These are phyloP conservation scores for Cadophora malorum DNA, from an alignment of 2,329 filamentous ascomycete genomes.

Conservation along the genomic window DNA sequence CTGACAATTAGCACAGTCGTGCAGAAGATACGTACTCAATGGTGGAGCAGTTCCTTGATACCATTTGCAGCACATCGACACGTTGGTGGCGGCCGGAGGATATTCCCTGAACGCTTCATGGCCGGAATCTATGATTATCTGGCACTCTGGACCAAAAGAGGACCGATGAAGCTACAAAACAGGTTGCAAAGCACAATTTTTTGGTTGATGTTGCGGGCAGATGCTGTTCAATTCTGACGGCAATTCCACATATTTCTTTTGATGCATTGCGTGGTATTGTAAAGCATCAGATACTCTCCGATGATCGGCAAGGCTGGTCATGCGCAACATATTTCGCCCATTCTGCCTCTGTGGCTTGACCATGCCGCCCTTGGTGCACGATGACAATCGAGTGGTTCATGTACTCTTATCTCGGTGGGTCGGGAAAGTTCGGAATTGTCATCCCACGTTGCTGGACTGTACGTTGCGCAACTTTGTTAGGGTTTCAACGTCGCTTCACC, in stretches of 20 bases:
- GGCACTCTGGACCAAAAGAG: background rate
- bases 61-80: constrained; percentile 21
- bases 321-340: constrained; percentile 32
- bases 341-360: constrained; percentile 17
- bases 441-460: constrained; percentile 12
- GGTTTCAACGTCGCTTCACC: constrained; percentile 5
- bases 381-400: constrained; percentile 24
- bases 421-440: constrained; percentile 31
- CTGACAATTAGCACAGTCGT: constrained; percentile 39
- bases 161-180: background rate
- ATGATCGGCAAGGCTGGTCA: constrained; percentile 30
- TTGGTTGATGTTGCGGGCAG: background rate
- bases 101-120: constrained; percentile 4
- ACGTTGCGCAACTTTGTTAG: constrained; percentile 13
- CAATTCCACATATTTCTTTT: background rate
- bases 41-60: constrained; percentile 33
- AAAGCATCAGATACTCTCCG: constrained; percentile 23
- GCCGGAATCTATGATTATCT: constrained; percentile 1
- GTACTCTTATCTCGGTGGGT: constrained; percentile 31
- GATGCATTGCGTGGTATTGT: background rate
- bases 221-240: background rate
- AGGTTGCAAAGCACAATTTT: background rate
- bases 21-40: constrained; percentile 43
- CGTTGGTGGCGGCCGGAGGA: constrained; percentile 18
- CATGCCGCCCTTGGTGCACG: constrained; percentile 27